phyloP scores from a whole-genome alignment of 768 basidiomycete species.

The Rhizopogon vinicolor region DNA sequence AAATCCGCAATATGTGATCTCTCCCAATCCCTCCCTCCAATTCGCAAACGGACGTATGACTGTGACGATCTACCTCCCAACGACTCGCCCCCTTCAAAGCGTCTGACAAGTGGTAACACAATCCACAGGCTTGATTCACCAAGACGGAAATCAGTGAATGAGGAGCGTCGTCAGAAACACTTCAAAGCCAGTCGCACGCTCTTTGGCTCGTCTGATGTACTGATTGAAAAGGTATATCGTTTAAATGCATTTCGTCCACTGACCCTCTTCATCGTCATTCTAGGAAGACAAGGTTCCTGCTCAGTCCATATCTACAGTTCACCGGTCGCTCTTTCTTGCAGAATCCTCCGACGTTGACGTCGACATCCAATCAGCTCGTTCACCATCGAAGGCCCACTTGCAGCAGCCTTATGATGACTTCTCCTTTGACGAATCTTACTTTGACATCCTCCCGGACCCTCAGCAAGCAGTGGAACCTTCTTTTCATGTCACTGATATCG shows the following conservation, averaged over 20 bases:
- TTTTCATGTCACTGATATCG: background rate
- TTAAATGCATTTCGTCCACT: background rate
- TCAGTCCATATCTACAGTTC: background rate
- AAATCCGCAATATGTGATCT: background rate
- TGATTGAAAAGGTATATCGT: conserved; percentile 1
- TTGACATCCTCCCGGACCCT: conserved; percentile 22
- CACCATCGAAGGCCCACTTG: background rate
- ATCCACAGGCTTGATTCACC: background rate
- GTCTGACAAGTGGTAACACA: background rate
- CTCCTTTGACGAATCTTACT: conserved; percentile 27
- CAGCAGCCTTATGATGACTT: conserved; percentile 20
- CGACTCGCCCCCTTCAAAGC: background rate
- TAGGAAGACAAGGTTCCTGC: background rate
- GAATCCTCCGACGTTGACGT: conserved; percentile 10
- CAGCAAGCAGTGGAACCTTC: background rate
- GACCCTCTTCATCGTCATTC: background rate
- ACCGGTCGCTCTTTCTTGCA: conserved; percentile 14
- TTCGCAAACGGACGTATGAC: background rate
- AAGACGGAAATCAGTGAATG: background rate
- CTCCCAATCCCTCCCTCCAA: background rate
- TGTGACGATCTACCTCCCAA: background rate
- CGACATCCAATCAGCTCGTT: background rate
- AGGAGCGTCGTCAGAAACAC: conserved; percentile 16
- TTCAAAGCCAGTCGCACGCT: background rate
- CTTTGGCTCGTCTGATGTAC: background rate